Evolutionary conservation across 192 early-diverging fungal species (phyloP).

Genomic region (Kickxella alabastrina): DNA sequence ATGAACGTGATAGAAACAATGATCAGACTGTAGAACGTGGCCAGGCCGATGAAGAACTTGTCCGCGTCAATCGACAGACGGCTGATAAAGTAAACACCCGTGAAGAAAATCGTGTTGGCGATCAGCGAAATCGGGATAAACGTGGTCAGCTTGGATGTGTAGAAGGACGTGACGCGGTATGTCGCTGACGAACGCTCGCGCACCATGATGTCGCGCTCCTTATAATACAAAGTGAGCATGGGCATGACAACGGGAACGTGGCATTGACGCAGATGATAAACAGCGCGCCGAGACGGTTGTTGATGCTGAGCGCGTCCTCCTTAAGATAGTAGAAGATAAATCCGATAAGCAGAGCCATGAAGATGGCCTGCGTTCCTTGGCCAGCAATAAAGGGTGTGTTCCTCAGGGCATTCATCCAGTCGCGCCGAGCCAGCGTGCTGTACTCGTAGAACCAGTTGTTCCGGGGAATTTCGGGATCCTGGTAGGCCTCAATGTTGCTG

Average conservation of each 20-base stretch:
- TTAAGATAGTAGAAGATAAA: conserved; percentile 57
- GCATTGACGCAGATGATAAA: conserved; percentile 54
- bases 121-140: conserved; percentile 36
- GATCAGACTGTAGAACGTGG: conserved; percentile 33
- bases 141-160: conserved; percentile 59
- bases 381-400: conserved; percentile 40
- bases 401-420: conserved; percentile 47
- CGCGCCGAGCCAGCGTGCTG: conserved; percentile 48
- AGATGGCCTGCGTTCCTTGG: conserved; percentile 31
- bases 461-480: conserved; percentile 28
- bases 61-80: conserved; percentile 36
- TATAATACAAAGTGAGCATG: conserved; percentile 37
- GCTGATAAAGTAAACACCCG: conserved; percentile 48
- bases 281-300: conserved; percentile 50
- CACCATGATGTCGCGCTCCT: conserved; percentile 55
- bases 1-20: conserved; percentile 30
- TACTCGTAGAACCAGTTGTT: conserved; percentile 56
- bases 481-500: conserved; percentile 5
- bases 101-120: conserved; percentile 39
- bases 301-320: conserved; percentile 33
- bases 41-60: conserved; percentile 49
- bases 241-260: conserved; percentile 61
- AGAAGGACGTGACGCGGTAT: conserved; percentile 62
- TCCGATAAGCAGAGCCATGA: conserved; percentile 54
- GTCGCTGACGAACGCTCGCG: conserved; percentile 64